Evolutionary conservation across 306 rosid genomes (phyloP), one percentile per base, ranked within the genome.

Genomic region (Medicago arabica): DNA sequence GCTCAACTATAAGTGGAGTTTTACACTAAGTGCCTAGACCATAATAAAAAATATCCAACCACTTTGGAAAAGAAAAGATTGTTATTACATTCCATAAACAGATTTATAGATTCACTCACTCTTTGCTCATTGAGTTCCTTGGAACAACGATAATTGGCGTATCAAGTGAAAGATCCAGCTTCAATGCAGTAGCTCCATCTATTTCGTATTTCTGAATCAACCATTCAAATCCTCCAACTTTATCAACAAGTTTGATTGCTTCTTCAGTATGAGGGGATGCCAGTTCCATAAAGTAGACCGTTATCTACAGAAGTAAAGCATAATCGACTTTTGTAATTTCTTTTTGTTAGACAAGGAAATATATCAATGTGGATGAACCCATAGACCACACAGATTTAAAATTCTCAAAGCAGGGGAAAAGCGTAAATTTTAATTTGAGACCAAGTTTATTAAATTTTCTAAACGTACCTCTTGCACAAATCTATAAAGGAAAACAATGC

Each of bases 181-280:
- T 92, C 54, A 95, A 81, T 21, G 99, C 93, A 15, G 91, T 47
- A 78, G 99, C 96, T 74, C 99, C 99, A 73, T 95, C 99, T 61
- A 95, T 92, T 85, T 95, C 99, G 76, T 85, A 88, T 82, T 95
- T 95, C 87, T 92, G 91, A 83, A 95, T 92, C 74, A 95, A 78
- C 99, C 99, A 88, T 82, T 95, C 99, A 81, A 95, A 92, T 66
- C 90, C 99, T 64, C 99, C 99, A 75, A 95, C 99, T 85, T 90
- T 95, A 82, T 95, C 99, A 76, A 90, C 99, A 78, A 95, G 97
- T 83, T 92, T 84, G 71, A 90, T 87, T 66, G 97, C 99, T 85
- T 95, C 97, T 67, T 92, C 99, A 38, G 93, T 71, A 80, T 69
- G 86, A 17, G 97, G 97, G 75, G 97, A 83, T 21, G 99, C 97